Conservation (phyloP, 352 stramenopile species). For the Phytophthora citricola region DNA sequence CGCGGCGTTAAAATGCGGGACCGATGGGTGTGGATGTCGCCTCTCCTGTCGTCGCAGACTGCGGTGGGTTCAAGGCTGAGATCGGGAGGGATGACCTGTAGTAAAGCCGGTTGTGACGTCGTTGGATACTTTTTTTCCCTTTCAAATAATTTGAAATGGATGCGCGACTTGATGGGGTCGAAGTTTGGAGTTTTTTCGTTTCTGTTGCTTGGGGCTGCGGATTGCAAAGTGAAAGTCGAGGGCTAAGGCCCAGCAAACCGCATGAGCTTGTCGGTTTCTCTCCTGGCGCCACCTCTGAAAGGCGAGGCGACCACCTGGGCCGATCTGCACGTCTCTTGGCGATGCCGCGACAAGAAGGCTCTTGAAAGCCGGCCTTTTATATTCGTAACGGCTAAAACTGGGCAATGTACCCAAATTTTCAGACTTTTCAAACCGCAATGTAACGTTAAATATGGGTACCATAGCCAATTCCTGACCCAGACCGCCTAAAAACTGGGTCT, state of each 20-base stretch:
- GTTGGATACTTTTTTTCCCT: conserved; percentile 38
- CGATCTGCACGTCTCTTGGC: conserved; percentile 50
- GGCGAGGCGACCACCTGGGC: conserved; percentile 39
- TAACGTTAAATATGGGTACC: too few species aligned
- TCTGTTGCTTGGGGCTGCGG: conserved; percentile 3
- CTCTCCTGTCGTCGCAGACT: conserved; percentile 16
- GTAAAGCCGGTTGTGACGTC: conserved; percentile 26
- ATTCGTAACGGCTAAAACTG: conserved; percentile 23
- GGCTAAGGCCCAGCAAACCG: conserved; percentile 87
- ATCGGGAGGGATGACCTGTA: conserved; percentile 32
- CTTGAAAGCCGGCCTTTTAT: conserved; percentile 22
- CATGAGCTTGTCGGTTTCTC: conserved; percentile 46
- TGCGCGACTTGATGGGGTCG: conserved; percentile 86
- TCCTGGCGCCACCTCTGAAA: conserved; percentile 43
- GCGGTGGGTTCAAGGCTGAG: conserved; percentile 16
- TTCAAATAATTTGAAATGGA: conserved; percentile 30
- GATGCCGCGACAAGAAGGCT: conserved; percentile 31
- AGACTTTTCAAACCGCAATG: too few species aligned
- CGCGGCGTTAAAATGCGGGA: conserved; percentile 43
- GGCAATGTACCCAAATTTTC: too few species aligned
- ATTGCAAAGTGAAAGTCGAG: conserved; percentile 64
- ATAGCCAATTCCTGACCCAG: too few species aligned
- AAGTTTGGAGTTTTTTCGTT: conserved; percentile 34
- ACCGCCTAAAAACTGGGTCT: background rate
- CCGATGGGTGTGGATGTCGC: conserved; percentile 28